phyloP scores from a whole-genome alignment of 208 protist species.

The Wallacemonas rigidus region DNA sequence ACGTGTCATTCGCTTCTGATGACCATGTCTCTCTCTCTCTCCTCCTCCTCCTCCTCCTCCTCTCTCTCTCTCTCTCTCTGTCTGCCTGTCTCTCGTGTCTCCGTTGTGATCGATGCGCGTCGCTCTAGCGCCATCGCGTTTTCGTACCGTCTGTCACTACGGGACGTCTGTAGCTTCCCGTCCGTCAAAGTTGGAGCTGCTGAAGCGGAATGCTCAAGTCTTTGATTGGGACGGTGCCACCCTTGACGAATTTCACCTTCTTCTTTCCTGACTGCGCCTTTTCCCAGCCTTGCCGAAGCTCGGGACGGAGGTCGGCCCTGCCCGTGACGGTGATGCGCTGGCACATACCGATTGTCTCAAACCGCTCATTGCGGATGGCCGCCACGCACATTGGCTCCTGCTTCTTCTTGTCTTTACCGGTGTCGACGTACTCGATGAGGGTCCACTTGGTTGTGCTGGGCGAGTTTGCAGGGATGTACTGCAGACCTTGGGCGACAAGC shows the following conservation, averaged over 20 bases:
- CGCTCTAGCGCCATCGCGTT: too few species aligned
- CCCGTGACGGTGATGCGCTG: conserved; percentile 68
- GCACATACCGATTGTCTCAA: conserved; percentile 68
- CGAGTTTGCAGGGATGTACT: conserved; percentile 54
- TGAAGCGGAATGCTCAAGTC: conserved; percentile 59
- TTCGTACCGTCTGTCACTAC: too few species aligned
- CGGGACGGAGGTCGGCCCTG: conserved; percentile 40
- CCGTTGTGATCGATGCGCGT: too few species aligned
- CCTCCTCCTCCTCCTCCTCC: too few species aligned
- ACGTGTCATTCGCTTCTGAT: too few species aligned
- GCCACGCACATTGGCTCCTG: conserved; percentile 44
- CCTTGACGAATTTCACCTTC: conserved; percentile 27
- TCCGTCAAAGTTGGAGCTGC: conserved; percentile 44
- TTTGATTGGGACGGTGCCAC: conserved; percentile 44
- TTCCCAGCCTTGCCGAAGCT: conserved; percentile 31
- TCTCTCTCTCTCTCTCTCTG: too few species aligned
- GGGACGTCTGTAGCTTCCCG: too few species aligned
- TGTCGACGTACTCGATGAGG: conserved; percentile 75
- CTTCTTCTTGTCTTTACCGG: conserved; percentile 26
- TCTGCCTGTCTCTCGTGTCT: too few species aligned
- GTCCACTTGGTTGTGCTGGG: conserved; percentile 80
- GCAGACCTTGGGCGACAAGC: conserved; percentile 62
- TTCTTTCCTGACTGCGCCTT: conserved; percentile 37
- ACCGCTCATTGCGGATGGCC: conserved; percentile 69
- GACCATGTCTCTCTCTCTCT: too few species aligned